Conservation (phyloP, 2,329 filamentous ascomycete species). For the Bipolaris zeicola region DNA sequence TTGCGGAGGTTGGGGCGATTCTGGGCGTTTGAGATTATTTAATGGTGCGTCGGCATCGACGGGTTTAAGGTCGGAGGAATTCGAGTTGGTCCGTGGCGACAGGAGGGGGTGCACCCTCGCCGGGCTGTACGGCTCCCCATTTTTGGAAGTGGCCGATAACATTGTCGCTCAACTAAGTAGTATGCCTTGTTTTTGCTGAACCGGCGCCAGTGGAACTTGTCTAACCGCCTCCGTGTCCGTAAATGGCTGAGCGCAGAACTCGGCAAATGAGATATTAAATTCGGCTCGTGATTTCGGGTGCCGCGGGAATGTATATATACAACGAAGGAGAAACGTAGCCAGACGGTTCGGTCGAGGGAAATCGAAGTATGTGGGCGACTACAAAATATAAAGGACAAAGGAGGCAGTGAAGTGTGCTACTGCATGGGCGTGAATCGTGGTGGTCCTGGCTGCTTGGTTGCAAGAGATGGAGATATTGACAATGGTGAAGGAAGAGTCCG, state of each 20-base stretch:
- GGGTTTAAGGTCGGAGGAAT: slow-evolving; percentile 44
- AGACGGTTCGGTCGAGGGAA: slow-evolving; percentile 33
- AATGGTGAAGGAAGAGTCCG: slow-evolving; percentile 38
- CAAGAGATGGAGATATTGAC: slow-evolving; percentile 10
- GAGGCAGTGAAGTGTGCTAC: slow-evolving; percentile 32
- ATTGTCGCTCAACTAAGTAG: slow-evolving; percentile 19
- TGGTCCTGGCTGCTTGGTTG: slow-evolving; percentile 20
- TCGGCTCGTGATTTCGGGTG: slow-evolving; percentile 3
- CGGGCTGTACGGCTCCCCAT: slow-evolving; percentile 43
- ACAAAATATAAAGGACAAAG: slow-evolving; percentile 21
- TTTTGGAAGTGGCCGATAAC: slow-evolving; percentile 27
- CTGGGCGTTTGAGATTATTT: slow-evolving; percentile 34
- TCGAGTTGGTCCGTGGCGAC: slow-evolving; percentile 39
- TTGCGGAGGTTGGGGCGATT: slow-evolving; percentile 33
- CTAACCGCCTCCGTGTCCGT: slow-evolving; percentile 5
- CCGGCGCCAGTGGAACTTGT: neutral
- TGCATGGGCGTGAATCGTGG: slow-evolving; percentile 36
- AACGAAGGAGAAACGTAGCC: slow-evolving; percentile 36
- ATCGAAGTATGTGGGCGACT: slow-evolving; percentile 35
- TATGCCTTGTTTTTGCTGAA: neutral
- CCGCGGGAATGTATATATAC: slow-evolving; percentile 23
- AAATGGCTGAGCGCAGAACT: slow-evolving; percentile 9
- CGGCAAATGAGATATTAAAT: slow-evolving; percentile 11
- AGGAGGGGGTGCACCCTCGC: slow-evolving; percentile 43
- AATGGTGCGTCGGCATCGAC: slow-evolving; percentile 32